Base-by-base conservation (phyloP, 148 eudicot species). In the Silene uniflora region DNA sequence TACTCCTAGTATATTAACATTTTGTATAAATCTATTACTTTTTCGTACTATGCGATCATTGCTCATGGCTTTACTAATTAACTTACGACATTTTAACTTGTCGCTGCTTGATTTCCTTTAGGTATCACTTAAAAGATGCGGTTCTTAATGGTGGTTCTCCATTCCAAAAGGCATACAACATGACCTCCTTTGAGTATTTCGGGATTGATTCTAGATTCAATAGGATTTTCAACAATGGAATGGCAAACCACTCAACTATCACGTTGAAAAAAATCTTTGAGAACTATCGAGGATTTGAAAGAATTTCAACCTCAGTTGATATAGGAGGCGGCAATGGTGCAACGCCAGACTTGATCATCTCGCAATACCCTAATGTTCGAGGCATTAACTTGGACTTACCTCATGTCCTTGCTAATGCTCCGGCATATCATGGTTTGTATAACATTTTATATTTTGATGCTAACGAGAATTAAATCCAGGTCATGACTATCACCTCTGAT, bases 311-410 rank as follows among this genome's bases (percentile, higher is more conserved):
- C 0, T 46, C 90, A 10, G 89, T 89, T 11, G 96, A 92, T 67
- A 89, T 92, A 9, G 98, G 96, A 11, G 98, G 98, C 5, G 98
- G 98, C 25, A 89, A 76, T 6, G 95, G 98, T 3, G 89, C 87
- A 3, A 85, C 89, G 13, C 85, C 89, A 7, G 77, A 78, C 55
- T 84, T 85, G 91, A 90, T 93, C 27, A 16, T 85, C 77, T 84
- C 96, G 3, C 85, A 86, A 19, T 71, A 93, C 75, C 88, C 91
- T 4, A 14, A 80, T 5, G 86, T 90, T 78, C 87, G 84, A 81
- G 98, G 98, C 24, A 85, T 92, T 6, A 92, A 92, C 64, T 90
- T 90, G 60, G 97, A 92, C 63, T 75, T 88, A 22, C 90, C 97
- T 46, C 97, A 90, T 75, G 97, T 92, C 39, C 82, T 89, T 10